phyloP scores from a whole-genome alignment of 129 eudicot genomes.

The Flaveria ramosissima region DNA sequence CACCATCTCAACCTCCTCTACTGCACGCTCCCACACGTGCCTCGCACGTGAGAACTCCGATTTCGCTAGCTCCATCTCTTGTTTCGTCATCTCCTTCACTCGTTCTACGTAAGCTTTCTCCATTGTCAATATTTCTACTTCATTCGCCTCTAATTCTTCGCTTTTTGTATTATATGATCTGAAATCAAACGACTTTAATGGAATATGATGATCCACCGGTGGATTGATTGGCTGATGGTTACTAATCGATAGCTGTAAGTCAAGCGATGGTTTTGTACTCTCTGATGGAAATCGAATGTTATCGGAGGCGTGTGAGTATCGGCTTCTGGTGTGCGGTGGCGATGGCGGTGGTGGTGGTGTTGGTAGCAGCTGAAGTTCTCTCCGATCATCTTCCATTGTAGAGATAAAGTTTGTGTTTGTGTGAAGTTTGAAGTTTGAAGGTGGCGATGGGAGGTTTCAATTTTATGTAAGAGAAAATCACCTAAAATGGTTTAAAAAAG shows the following conservation, averaged over 20 bases:
- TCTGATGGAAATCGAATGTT: conserved; percentile 28
- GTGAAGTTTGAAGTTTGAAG: conserved; percentile 31
- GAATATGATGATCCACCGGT: conserved; percentile 21
- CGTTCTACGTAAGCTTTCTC: conserved; percentile 94
- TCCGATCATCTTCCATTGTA: conserved; percentile 51
- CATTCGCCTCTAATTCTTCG: conserved; percentile 64
- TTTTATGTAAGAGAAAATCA: conserved; percentile 33
- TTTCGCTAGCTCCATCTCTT: conserved; percentile 81
- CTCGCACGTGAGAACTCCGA: conserved; percentile 80
- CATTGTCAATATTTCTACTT: conserved; percentile 64
- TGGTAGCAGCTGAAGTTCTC: conserved; percentile 76
- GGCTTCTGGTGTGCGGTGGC: conserved; percentile 28
- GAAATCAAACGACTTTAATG: background rate
- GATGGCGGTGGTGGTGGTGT: conserved; percentile 46
- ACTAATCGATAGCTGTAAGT: conserved; percentile 72
- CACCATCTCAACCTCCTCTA: conserved; percentile 67
- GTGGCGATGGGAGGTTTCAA: conserved; percentile 28
- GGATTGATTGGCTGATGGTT: conserved; percentile 41
- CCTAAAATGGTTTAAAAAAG: no score
- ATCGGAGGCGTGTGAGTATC: conserved; percentile 33
- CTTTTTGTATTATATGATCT: conserved; percentile 15
- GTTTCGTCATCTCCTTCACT: conserved; percentile 67
- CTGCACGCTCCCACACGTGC: conserved; percentile 76
- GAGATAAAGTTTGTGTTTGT: conserved; percentile 2
- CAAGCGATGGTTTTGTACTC: conserved; percentile 52